Evolutionary conservation across 495 filamentous ascomycete genomes (phyloP).

Genomic region (Penicillium maclennaniae): DNA sequence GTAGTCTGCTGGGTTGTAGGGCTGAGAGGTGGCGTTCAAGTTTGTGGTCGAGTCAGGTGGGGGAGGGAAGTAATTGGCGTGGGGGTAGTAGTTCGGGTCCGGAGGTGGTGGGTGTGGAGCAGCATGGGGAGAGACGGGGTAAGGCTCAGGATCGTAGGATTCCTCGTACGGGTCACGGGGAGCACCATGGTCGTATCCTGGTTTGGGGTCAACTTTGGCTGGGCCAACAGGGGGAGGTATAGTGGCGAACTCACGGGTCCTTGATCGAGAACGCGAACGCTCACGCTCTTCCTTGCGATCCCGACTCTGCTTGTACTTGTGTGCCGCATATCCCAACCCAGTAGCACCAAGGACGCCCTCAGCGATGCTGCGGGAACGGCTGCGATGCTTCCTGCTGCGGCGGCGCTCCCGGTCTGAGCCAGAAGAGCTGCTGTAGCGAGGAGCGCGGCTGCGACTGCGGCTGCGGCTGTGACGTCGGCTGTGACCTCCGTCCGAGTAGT

Average conservation of each 20-base stretch:
- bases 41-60: slow-evolving; percentile 38
- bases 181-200: slow-evolving; percentile 38
- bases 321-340: slow-evolving; percentile 74
- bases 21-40: slow-evolving; percentile 23
- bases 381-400: slow-evolving; percentile 53
- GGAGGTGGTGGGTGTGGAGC: slow-evolving; percentile 14
- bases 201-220: neutral
- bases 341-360: slow-evolving; percentile 66
- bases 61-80: slow-evolving; percentile 40
- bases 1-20: slow-evolving; percentile 44
- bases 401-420: slow-evolving; percentile 39
- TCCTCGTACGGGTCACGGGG: slow-evolving; percentile 39
- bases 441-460: slow-evolving; percentile 40
- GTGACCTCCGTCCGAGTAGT: slow-evolving; percentile 43
- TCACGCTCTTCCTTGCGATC: slow-evolving; percentile 54
- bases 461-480: slow-evolving; percentile 20
- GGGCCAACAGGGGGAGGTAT: neutral
- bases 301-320: slow-evolving; percentile 58
- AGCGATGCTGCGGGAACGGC: slow-evolving; percentile 61
- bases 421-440: slow-evolving; percentile 38
- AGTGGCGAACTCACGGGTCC: slow-evolving; percentile 11
- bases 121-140: slow-evolving; percentile 30
- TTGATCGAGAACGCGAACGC: slow-evolving; percentile 2
- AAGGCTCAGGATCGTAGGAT: slow-evolving; percentile 42
- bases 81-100: slow-evolving; percentile 39